These are phyloP conservation scores for Magnaporthiopsis poae DNA, from an alignment of 2,329 filamentous ascomycete species.

Conservation along the genomic window DNA sequence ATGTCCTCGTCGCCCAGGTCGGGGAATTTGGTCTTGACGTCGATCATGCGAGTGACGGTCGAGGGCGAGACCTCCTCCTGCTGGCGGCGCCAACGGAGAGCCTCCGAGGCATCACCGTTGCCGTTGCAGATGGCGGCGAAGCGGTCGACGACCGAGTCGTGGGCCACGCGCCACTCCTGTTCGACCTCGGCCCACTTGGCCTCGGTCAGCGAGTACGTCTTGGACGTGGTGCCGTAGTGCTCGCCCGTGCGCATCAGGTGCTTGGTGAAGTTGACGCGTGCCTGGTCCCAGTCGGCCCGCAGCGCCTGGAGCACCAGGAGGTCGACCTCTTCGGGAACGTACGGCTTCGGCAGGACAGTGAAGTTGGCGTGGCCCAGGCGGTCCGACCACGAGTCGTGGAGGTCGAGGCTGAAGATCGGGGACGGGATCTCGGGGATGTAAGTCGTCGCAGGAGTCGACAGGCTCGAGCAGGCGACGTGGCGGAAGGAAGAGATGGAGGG, in stretches of 20 bases:
- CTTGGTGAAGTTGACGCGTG: conserved; percentile 77
- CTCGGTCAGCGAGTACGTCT: conserved; percentile 75
- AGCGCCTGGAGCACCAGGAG: conserved; percentile 50
- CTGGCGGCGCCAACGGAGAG: conserved; percentile 27
- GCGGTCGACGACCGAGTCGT: conserved; percentile 53
- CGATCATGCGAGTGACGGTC: conserved; percentile 58
- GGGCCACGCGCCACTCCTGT: conserved; percentile 58
- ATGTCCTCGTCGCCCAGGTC: conserved; percentile 83
- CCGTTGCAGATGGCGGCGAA: conserved; percentile 29
- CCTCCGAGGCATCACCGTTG: conserved; percentile 12
- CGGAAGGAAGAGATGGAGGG: conserved; percentile 69
- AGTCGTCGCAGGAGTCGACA: conserved; percentile 46
- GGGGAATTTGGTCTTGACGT: conserved; percentile 75
- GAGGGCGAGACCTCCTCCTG: conserved; percentile 47
- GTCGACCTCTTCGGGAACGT: conserved; percentile 55
- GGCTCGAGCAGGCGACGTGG: conserved; percentile 52
- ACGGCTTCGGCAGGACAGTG: conserved; percentile 73
- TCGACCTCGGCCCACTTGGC: conserved; percentile 82
- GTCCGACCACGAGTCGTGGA: conserved; percentile 74
- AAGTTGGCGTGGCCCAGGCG: conserved; percentile 89
- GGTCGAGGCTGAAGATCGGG: conserved; percentile 44
- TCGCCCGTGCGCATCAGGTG: conserved; percentile 80
- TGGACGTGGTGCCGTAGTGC: conserved; percentile 82
- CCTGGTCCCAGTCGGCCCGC: conserved; percentile 70
- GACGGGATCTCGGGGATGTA: conserved; percentile 35